Evolutionary conservation across 805 yeast species (phyloP).

Genomic region (Suhomyces canberraensis): DNA sequence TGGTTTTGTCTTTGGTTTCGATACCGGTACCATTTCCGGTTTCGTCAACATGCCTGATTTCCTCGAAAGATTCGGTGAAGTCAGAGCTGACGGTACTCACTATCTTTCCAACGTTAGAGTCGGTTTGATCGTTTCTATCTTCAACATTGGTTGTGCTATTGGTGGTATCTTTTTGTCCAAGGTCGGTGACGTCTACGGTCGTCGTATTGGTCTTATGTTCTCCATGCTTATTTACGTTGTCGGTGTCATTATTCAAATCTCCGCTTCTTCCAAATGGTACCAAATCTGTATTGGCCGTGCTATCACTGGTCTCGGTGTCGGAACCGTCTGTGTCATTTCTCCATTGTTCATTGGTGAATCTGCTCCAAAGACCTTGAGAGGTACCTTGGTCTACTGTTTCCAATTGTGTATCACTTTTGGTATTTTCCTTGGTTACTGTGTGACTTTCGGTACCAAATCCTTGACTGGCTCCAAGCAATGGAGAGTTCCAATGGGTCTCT

Average conservation of each 20-base stretch:
- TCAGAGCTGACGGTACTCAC: constrained; percentile 14
- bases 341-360: constrained; percentile 27
- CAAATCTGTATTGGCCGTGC: constrained; percentile 25
- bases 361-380: constrained; percentile 28
- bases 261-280: constrained; percentile 22
- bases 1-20: constrained; percentile 30
- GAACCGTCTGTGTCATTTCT: constrained; percentile 22
- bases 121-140: constrained; percentile 26
- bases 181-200: constrained; percentile 23
- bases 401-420: constrained; percentile 27
- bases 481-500: constrained; percentile 28
- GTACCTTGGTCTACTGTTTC: constrained; percentile 28
- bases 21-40: constrained; percentile 32
- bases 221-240: constrained; percentile 26
- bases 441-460: constrained; percentile 23
- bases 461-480: constrained; percentile 23
- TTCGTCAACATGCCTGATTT: constrained; percentile 27
- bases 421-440: constrained; percentile 27
- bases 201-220: constrained; percentile 25
- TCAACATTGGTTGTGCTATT: constrained; percentile 28
- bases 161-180: constrained; percentile 26
- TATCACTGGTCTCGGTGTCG: constrained; percentile 27
- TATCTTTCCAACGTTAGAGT: constrained; percentile 22
- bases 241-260: constrained; percentile 26
- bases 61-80: constrained; percentile 19